Base-by-base conservation (phyloP, 2,329 filamentous ascomycete genomes). In the Exophiala sp. region DNA sequence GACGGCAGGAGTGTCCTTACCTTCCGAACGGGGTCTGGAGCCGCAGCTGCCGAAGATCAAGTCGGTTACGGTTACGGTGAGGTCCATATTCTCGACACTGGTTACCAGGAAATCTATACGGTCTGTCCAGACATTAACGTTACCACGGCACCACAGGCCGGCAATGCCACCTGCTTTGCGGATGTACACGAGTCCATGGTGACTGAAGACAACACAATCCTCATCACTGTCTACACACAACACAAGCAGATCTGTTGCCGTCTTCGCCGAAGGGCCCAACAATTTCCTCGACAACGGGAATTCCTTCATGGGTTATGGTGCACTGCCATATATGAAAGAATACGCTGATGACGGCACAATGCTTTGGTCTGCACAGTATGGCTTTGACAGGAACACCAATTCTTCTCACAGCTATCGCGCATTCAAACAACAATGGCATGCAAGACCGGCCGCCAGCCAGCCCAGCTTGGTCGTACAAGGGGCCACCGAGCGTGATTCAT, bases 201-300 rank as follows among this genome's bases (percentile, higher is more conserved):
- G 33, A 69, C 69, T 5, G 24, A 52, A 5, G 63, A 63, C 16
- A 68, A 69, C 44, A 70, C 68, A 3, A 44, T 71, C 33, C 59
- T 70, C 14, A 66, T 70, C 29, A 67, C 68, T 12, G 66, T 66
- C 3, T 67, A 68, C 50, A 70, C 21, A 57, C 68, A 43, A 70
- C 69, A n/a, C 66, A 66, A 50, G 58, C 63, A 5, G 44, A 50
- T 33, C 47, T 69, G 42, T 54, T n/a, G n/a, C 48, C 16, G 62
- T 63, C 7, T 57, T 61, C 4, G 64, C 57, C 10, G 63, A 61
- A 5, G 18, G 14, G 14, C 14, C 75, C 2, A 80, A 73, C 70
- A 78, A 81, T 60, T 80, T 75, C 63, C 78, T 80, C 65, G 78
- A 80, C 62, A 74, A 72, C 54, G 58, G 62, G 4, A 69, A 72